A percentile compares a stretch with the other conserved stretches of the same genome.
These are phyloP conservation scores for Juncus inflexus DNA, from an alignment of 176 grass and related monocot genomes.

Conservation along the genomic window DNA sequence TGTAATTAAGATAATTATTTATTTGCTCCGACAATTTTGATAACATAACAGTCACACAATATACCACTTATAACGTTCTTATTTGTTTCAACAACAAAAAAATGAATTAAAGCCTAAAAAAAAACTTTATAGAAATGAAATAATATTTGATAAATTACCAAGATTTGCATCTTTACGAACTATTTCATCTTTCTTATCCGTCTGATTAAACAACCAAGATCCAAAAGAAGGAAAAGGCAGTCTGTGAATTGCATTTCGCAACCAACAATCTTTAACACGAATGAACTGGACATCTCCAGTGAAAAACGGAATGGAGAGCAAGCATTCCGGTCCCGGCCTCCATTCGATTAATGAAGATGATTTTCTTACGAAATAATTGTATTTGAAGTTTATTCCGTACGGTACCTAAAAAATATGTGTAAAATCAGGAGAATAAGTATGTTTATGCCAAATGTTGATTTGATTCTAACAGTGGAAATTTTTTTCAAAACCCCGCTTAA, in stretches of 20 bases:
- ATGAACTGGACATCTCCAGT: slow-evolving; percentile 50
- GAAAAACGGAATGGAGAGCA: slow-evolving; percentile 64
- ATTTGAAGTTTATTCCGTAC: slow-evolving; percentile 84
- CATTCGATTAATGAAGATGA: slow-evolving; percentile 56
- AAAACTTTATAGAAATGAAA: too few relatives aligned
- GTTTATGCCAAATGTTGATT: not conserved
- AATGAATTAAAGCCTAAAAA: too few relatives aligned
- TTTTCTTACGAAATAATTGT: slow-evolving; percentile 88
- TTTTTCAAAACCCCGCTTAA: not conserved
- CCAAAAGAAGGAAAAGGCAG: slow-evolving; percentile 60
- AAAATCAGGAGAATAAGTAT: slow-evolving; percentile 15
- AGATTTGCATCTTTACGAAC: slow-evolving; percentile 18
- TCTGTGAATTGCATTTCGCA: slow-evolving; percentile 39
- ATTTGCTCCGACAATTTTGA: too few relatives aligned
- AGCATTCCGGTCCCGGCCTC: slow-evolving; percentile 77
- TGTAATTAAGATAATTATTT: not conserved
- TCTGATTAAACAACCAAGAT: slow-evolving; percentile 65
- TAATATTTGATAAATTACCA: slow-evolving; percentile 24
- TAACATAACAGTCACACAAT: not conserved
- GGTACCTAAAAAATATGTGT: slow-evolving; percentile 60
- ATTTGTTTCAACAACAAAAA: not conserved
- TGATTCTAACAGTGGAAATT: not conserved
- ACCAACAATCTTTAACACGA: slow-evolving; percentile 81
- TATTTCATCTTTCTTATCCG: slow-evolving; percentile 32
- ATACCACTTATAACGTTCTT: not conserved